Evolutionary conservation across 768 basidiomycete genomes (phyloP).

Genomic region (Pleurotus salmoneostramineus): DNA sequence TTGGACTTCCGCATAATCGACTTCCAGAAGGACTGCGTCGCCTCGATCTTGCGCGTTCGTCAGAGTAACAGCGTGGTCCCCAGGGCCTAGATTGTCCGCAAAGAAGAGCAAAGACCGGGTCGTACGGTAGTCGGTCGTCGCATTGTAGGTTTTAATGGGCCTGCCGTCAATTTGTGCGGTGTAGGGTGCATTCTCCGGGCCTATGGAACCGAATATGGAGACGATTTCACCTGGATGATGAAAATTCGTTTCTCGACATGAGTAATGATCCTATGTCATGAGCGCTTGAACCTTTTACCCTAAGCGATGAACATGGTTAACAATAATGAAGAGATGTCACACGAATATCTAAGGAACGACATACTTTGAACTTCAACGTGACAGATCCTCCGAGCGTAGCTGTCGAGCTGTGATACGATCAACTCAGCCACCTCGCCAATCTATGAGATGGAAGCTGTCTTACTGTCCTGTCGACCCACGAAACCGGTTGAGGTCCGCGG

Average conservation of each 20-base stretch:
- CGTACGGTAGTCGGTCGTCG: slow-evolving; percentile 9
- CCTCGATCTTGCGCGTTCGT: slow-evolving; percentile 18
- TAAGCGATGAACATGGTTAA: not conserved
- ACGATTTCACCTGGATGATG: slow-evolving; percentile 17
- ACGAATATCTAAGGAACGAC: not conserved
- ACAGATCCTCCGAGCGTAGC: slow-evolving; percentile 12
- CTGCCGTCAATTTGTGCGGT: slow-evolving; percentile 19
- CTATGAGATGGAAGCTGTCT: slow-evolving; percentile 2
- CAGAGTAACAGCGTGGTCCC: slow-evolving; percentile 24
- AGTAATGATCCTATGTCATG: no score
- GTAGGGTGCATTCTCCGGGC: slow-evolving; percentile 18
- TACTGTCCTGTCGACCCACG: slow-evolving; percentile 27
- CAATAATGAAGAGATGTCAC: not conserved
- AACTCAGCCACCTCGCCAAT: not conserved
- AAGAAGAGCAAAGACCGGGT: slow-evolving; percentile 17
- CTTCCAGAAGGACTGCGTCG: not conserved
- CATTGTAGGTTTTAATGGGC: slow-evolving; percentile 14
- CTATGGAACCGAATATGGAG: slow-evolving; percentile 30
- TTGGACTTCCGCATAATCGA: slow-evolving; percentile 5
- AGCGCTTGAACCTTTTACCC: no score
- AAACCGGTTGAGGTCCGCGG: slow-evolving; percentile 19
- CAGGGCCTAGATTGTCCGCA: slow-evolving; percentile 19
- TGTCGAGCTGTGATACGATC: slow-evolving; percentile 12
- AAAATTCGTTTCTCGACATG: not conserved
- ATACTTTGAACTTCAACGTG: slow-evolving; percentile 14